Base-by-base conservation (phyloP, 78 protist genomes). In the Neovahlkampfia damariscottae region DNA sequence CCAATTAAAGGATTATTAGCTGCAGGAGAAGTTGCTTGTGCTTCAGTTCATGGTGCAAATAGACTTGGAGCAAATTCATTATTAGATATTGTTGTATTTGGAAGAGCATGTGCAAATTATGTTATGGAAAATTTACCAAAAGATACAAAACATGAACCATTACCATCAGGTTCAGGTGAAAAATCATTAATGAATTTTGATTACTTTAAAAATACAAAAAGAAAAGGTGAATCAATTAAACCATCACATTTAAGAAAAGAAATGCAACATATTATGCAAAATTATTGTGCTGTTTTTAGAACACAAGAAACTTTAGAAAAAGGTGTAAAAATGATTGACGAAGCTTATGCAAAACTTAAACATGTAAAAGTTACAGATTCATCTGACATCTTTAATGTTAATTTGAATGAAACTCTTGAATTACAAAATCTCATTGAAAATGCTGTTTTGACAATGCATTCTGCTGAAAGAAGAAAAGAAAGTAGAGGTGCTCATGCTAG, bases 401-500 rank as follows among this genome's bases (percentile, higher is more conserved):
- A 97, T 67, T 77, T 97, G 30, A 72, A 93, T 62, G 99, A 97
- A 81, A 71, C 97, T 0, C 87, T 97, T 8, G 99, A 95, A 92
- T 91, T 97, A 69, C 93, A 91, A 79, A 97, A 97, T 86, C 82
- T 95, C 71, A 75, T 97, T 84, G 75, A 84, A 41, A 82, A 84
- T 76, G 97, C 96, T 73, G 76, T 76, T 8, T 83, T 85, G 69
- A 96, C 98, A 62, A 86, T 95, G 88, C 68, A 82, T 80, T 34
- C 87, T 1, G 99, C 98, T 30, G 88, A 87, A 82, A 89, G 86
- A n/a, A 90, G 99, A 41, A 93, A 87, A 79, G 99, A 97, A 87
- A 70, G 86, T 30, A 97, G 99, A 32, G 99, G 99, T 10, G 98
- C 98, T 8, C 99, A 97, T 72, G 96, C 99, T 5, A 89, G 99